phyloP scores from a whole-genome alignment of 495 filamentous ascomycete genomes.

The Aspergillus panamensis region DNA sequence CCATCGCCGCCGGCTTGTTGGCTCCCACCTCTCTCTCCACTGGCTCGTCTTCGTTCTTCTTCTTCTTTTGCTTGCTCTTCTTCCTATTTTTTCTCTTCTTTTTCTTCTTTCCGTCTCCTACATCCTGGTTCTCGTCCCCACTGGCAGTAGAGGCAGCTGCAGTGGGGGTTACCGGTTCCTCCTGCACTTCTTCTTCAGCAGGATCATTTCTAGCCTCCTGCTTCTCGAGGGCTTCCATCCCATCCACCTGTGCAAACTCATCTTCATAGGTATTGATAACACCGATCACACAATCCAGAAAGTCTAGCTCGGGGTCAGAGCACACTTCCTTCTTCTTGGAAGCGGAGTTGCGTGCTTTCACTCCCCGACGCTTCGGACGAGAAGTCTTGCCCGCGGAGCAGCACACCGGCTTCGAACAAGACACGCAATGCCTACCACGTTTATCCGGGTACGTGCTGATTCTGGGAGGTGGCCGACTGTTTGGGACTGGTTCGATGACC shows the following conservation, averaged over 20 bases:
- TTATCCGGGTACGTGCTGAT: background rate
- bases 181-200: background rate
- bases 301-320: conserved; percentile 13
- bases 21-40: conserved; percentile 14
- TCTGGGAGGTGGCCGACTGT: background rate
- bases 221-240: background rate
- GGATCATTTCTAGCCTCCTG: background rate
- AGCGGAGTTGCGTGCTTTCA: background rate
- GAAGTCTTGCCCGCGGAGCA: too few relatives aligned
- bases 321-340: background rate
- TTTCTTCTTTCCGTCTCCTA: background rate
- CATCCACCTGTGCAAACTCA: background rate
- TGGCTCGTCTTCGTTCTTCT: conserved; percentile 1
- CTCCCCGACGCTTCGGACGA: too few relatives aligned
- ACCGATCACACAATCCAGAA: conserved; percentile 1
- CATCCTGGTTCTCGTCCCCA: too few relatives aligned
- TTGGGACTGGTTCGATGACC: background rate
- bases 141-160: background rate
- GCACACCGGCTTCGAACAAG: too few relatives aligned
- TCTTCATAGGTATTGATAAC: background rate
- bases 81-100: conserved; percentile 9
- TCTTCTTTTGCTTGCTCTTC: conserved; percentile 1
- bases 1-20: conserved; percentile 10
- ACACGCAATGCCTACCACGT: background rate
- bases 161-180: background rate